phyloP scores from a whole-genome alignment of 768 basidiomycete species.

The Leccinum arenicola region DNA sequence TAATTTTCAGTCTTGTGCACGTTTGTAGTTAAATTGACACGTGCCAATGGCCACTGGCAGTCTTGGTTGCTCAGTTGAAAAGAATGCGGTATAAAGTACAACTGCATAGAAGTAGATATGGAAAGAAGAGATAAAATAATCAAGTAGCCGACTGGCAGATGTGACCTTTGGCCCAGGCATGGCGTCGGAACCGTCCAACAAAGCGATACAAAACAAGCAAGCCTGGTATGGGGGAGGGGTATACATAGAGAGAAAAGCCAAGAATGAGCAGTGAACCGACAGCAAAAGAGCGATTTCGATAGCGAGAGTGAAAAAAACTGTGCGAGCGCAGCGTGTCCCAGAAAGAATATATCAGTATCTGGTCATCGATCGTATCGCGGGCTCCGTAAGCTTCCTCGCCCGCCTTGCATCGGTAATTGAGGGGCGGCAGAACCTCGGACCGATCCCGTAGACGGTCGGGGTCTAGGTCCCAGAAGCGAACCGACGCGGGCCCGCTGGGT shows the following conservation, averaged over 20 bases:
- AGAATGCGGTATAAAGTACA: conserved; percentile 20
- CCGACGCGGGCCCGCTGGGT: conserved; percentile 14
- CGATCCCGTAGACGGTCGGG: conserved; percentile 24
- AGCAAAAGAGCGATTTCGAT: conserved; percentile 2
- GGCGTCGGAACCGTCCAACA: background rate
- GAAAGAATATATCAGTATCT: conserved; percentile 7
- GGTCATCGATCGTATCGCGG: conserved; percentile 8
- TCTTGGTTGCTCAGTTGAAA: background rate
- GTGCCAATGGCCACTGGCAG: background rate
- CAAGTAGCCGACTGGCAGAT: conserved; percentile 1
- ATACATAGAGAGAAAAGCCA: conserved; percentile 10
- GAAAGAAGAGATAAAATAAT: background rate
- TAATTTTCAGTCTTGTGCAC: background rate
- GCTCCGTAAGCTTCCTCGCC: conserved; percentile 20
- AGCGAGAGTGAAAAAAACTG: conserved; percentile 4
- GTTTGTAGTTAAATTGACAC: conserved; percentile 1
- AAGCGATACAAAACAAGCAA: background rate
- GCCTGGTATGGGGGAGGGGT: conserved; percentile 10
- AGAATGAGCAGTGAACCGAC: background rate
- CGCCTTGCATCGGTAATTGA: conserved; percentile 32
- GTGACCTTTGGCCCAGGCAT: background rate
- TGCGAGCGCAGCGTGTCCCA: conserved; percentile 16
- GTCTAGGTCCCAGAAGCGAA: conserved; percentile 30
- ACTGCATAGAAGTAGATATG: conserved; percentile 7
- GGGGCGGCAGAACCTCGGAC: conserved; percentile 17